Conservation (phyloP, 352 stramenopile species). For the Pythium insidiosum region DNA sequence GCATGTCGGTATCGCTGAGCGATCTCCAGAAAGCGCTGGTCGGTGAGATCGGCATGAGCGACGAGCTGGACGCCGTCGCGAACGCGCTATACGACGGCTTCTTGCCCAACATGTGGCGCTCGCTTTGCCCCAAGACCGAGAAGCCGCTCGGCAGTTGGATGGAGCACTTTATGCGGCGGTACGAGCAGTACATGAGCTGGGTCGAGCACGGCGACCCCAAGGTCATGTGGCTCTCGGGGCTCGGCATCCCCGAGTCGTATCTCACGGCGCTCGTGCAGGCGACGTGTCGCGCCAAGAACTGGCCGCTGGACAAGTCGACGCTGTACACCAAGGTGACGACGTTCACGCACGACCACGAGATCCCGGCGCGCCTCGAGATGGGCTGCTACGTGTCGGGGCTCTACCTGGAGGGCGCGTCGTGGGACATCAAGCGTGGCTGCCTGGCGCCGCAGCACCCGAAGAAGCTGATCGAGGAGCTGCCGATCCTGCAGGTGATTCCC, state of each 20-base stretch:
- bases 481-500: slow-evolving; percentile 93
- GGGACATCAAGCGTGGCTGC: slow-evolving; percentile 73
- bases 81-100: slow-evolving; percentile 92
- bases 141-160: slow-evolving; percentile 96
- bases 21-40: slow-evolving; percentile 91
- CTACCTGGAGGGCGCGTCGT: slow-evolving; percentile 92
- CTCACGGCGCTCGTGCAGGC: slow-evolving; percentile 94
- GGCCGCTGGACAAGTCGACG: slow-evolving; percentile 93
- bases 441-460: slow-evolving; percentile 89
- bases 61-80: slow-evolving; percentile 90
- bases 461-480: slow-evolving; percentile 92
- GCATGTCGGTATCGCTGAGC: slow-evolving; percentile 78
- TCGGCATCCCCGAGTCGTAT: slow-evolving; percentile 94
- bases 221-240: slow-evolving; percentile 92
- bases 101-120: slow-evolving; percentile 87
- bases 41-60: slow-evolving; percentile 95
- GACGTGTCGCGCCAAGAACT: slow-evolving; percentile 90
- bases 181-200: slow-evolving; percentile 90
- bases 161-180: slow-evolving; percentile 86
- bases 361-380: slow-evolving; percentile 60
- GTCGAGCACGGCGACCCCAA: slow-evolving; percentile 82
- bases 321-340: slow-evolving; percentile 91
- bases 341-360: slow-evolving; percentile 55
- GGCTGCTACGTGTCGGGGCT: slow-evolving; percentile 90
- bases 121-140: slow-evolving; percentile 88